These are phyloP conservation scores for Arthroderma sp. DNA, from an alignment of 2,329 filamentous ascomycete species.

Conservation along the genomic window DNA sequence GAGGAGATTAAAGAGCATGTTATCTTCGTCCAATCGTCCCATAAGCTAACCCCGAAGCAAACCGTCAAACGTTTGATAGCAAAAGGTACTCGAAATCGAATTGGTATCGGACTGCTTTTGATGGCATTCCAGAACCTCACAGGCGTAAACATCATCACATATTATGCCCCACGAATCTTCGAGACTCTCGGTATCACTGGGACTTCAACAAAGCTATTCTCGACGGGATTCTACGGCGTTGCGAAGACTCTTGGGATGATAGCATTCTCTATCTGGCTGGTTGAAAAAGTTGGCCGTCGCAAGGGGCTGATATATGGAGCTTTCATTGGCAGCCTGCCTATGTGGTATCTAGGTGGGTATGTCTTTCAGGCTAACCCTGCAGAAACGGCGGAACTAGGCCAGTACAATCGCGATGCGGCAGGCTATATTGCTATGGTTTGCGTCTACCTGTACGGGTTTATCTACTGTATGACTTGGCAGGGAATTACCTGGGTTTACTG, in stretches of 20 bases:
- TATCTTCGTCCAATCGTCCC: constrained; percentile 28
- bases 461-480: constrained; percentile 40
- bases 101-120: constrained; percentile 51
- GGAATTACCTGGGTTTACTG: constrained; percentile 8
- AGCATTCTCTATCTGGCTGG: constrained; percentile 55
- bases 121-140: constrained; percentile 62
- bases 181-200: constrained; percentile 55
- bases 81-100: constrained; percentile 47
- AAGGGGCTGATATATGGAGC: constrained; percentile 54
- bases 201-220: constrained; percentile 53
- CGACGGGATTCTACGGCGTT: constrained; percentile 60
- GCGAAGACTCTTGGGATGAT: constrained; percentile 58
- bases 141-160: constrained; percentile 57
- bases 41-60: constrained; percentile 35
- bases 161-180: constrained; percentile 63
- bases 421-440: constrained; percentile 42
- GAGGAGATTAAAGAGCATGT: constrained; percentile 22
- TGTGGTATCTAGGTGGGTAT: constrained; percentile 44
- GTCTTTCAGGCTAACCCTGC: constrained; percentile 41
- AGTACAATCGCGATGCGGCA: constrained; percentile 32
- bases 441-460: constrained; percentile 43
- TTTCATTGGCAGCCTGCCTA: constrained; percentile 44
- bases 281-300: constrained; percentile 51
- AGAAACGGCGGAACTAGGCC: constrained; percentile 31
- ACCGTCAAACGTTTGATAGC: constrained; percentile 46